phyloP scores from a whole-genome alignment of 371 early-diverging fungal genomes.

The Mortierella sp. region DNA sequence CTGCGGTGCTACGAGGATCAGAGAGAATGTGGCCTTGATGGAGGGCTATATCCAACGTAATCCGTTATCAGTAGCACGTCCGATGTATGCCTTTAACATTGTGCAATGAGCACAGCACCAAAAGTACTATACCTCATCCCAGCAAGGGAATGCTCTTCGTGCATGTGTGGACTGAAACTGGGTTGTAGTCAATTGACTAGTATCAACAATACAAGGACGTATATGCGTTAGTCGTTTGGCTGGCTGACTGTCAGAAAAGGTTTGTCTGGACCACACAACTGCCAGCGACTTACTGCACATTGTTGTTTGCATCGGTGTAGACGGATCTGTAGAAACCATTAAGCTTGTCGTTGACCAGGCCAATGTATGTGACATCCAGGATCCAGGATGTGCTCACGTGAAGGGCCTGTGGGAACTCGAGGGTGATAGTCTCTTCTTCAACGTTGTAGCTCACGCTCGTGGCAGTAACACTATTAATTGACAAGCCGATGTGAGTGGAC shows the following conservation, averaged over 20 bases:
- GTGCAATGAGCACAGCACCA: neutral
- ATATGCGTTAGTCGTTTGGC: no score
- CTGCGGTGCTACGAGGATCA: constrained; percentile 79
- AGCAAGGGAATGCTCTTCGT: constrained; percentile 92
- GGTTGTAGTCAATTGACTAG: constrained; percentile 75
- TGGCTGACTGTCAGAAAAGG: no score
- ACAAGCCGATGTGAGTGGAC: no score
- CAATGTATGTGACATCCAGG: constrained; percentile 55
- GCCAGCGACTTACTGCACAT: constrained; percentile 33
- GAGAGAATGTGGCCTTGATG: constrained; percentile 89
- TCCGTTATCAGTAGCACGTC: no score
- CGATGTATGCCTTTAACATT: no score
- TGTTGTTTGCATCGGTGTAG: constrained; percentile 66
- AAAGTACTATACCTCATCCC: constrained; percentile 73
- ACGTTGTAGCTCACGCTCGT: constrained; percentile 50
- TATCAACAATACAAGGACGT: neutral
- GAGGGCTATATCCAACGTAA: constrained; percentile 62
- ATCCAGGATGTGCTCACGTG: constrained; percentile 45
- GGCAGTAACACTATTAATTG: constrained; percentile 29
- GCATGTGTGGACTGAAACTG: constrained; percentile 96
- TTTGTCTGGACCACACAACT: neutral
- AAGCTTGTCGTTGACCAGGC: constrained; percentile 84
- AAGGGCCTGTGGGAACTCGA: constrained; percentile 42
- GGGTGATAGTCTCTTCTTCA: constrained; percentile 46
- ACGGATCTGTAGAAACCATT: constrained; percentile 86